Evolutionary conservation across 352 stramenopile species (phyloP).

Genomic region (Pythium plurisporium): DNA sequence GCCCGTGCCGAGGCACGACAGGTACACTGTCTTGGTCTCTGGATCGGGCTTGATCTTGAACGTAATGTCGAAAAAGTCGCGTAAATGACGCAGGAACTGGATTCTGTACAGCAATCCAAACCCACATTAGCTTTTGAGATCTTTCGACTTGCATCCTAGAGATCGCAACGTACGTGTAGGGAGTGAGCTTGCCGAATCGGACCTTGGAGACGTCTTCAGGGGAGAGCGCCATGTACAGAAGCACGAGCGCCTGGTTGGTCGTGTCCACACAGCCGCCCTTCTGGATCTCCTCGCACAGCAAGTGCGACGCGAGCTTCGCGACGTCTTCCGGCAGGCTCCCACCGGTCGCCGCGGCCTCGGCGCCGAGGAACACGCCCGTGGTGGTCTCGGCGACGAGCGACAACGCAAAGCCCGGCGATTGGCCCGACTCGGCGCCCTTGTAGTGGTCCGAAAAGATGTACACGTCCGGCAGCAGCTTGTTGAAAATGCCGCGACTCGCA

Average conservation of each 20-base stretch:
- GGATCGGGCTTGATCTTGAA: conserved; percentile 92
- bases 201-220: conserved; percentile 97
- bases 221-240: conserved; percentile 97
- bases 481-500: conserved; percentile 94
- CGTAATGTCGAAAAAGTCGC: conserved; percentile 91
- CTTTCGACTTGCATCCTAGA: not conserved
- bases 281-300: conserved; percentile 97
- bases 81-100: conserved; percentile 86
- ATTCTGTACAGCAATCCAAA: conserved; percentile 41
- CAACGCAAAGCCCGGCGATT: conserved; percentile 90
- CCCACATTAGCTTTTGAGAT: not conserved
- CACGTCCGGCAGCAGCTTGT: conserved; percentile 97
- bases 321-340: conserved; percentile 95
- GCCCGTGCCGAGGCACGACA: conserved; percentile 92
- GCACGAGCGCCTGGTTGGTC: conserved; percentile 91
- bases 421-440: conserved; percentile 85
- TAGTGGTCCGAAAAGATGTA: conserved; percentile 99
- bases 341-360: conserved; percentile 86
- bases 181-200: conserved; percentile 85
- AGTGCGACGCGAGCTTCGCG: conserved; percentile 87
- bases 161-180: conserved; percentile 55
- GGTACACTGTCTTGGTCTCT: conserved; percentile 87
- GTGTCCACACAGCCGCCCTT: conserved; percentile 94
- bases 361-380: conserved; percentile 91
- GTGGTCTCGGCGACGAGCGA: conserved; percentile 97